These are phyloP conservation scores for Trichoderma gracile DNA, from an alignment of 2,329 filamentous ascomycete species.

Conservation along the genomic window DNA sequence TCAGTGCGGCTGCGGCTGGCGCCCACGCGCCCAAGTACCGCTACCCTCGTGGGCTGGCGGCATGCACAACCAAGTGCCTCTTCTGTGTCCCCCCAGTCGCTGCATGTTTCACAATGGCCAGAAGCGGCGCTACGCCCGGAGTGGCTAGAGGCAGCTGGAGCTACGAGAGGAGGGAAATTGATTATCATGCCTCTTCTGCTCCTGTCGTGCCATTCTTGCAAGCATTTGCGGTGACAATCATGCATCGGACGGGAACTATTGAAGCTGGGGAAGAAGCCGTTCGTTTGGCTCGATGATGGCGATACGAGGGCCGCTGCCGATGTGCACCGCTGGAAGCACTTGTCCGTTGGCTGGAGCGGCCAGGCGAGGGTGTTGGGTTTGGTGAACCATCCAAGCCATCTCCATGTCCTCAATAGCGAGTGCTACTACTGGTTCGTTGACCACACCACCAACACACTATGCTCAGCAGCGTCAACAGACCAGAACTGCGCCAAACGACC, in stretches of 20 bases:
- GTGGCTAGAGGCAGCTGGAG: constrained; percentile 22
- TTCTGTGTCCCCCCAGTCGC: constrained; percentile 7
- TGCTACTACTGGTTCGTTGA: too few relatives aligned
- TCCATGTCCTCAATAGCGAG: too few relatives aligned
- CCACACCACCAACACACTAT: background rate
- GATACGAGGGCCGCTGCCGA: too few relatives aligned
- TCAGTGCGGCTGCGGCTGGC: constrained; percentile 1
- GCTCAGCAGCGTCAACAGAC: too few relatives aligned
- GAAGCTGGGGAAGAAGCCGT: background rate
- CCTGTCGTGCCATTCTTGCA: too few relatives aligned
- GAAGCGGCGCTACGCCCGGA: constrained; percentile 29
- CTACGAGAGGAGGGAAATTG: constrained; percentile 11
- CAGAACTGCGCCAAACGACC: background rate
- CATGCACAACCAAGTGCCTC: background rate
- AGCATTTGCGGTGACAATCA: too few relatives aligned
- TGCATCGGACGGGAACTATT: too few relatives aligned
- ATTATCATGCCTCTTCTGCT: background rate
- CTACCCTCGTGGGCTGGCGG: background rate
- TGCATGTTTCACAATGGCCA: constrained; percentile 36
- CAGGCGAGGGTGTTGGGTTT: too few relatives aligned
- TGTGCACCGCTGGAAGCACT: too few relatives aligned
- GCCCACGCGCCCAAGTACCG: constrained; percentile 3
- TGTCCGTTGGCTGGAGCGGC: too few relatives aligned
- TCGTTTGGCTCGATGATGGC: background rate
- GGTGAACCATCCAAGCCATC: too few relatives aligned